Conservation (phyloP, 2,329 filamentous ascomycete species). For the Pestalotiopsis sp. region DNA sequence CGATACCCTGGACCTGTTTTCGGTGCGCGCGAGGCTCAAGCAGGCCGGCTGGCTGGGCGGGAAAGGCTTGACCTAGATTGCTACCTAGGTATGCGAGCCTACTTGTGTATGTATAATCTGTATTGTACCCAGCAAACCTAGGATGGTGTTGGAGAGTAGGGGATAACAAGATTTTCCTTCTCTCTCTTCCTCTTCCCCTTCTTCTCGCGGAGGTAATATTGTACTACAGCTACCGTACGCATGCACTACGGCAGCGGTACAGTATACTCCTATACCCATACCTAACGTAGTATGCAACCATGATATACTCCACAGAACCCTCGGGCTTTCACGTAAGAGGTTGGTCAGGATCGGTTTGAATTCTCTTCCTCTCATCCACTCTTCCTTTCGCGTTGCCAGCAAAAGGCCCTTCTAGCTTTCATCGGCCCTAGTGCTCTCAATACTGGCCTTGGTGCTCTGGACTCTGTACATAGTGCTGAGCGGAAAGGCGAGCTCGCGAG, state of each 20-base stretch:
- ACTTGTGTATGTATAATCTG: too few species aligned
- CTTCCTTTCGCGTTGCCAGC: not conserved
- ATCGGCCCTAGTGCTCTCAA: not conserved
- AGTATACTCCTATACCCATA: not conserved
- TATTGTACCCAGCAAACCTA: too few species aligned
- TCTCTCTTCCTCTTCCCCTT: too few species aligned
- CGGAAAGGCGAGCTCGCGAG: too few species aligned
- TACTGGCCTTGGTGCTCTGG: too few species aligned
- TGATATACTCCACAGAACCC: not conserved
- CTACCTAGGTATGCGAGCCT: not conserved
- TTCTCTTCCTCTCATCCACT: not conserved
- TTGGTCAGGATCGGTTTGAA: not conserved
- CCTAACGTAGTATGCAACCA: not conserved
- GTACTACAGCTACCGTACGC: not conserved
- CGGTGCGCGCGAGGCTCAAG: not conserved
- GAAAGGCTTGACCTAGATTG: not conserved
- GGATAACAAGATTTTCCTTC: too few species aligned
- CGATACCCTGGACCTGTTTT: not conserved
- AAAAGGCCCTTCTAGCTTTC: not conserved
- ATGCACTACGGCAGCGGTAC: not conserved
- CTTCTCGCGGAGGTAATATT: not conserved
- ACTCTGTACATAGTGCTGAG: not conserved
- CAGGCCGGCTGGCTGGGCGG: not conserved
- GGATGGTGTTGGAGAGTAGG: too few species aligned
- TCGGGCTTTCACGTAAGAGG: not conserved